A percentile compares a stretch with the other conserved stretches of the same genome.
Conservation (phyloP, 169 alveolate genomes). For the Eimeria praecox region DNA sequence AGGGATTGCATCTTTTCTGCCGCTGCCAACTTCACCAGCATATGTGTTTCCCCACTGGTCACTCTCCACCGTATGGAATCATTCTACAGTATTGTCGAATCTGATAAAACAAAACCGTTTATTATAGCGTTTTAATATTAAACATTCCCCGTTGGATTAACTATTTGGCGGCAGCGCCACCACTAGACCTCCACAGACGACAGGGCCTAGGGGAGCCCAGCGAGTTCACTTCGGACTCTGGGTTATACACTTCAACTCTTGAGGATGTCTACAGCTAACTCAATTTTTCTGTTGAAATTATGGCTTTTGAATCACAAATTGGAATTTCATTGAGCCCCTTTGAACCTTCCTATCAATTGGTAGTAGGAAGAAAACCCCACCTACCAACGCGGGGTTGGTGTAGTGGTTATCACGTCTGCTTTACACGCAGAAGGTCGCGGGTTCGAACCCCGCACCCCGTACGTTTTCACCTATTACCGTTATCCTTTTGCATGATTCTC, state of each 20-base stretch:
- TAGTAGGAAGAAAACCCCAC: not conserved
- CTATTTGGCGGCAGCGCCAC: not conserved
- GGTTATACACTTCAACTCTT: not conserved
- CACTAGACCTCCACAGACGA: not conserved
- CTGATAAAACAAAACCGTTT: not conserved
- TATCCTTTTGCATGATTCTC: not conserved
- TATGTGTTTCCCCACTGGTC: not conserved
- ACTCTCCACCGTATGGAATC: not conserved
- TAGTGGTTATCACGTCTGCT: constrained; percentile 90
- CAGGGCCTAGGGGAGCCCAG: not conserved
- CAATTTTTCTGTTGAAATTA: not conserved
- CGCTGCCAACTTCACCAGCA: not conserved
- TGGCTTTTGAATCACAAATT: not conserved
- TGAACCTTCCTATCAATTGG: not conserved
- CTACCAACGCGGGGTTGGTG: constrained; percentile 76
- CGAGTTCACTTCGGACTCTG: not conserved
- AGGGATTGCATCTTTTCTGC: not conserved
- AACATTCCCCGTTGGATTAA: not conserved
- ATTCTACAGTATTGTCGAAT: too few species aligned
- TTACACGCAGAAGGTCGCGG: constrained; percentile 92
- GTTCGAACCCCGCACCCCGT: constrained; percentile 90
- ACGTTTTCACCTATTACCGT: not conserved
- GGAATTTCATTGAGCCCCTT: not conserved
- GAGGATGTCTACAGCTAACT: not conserved
- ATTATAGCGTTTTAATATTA: not conserved